Base-by-base conservation (phyloP, 2,329 filamentous ascomycete species). In the Stemphylium lycopersici region DNA sequence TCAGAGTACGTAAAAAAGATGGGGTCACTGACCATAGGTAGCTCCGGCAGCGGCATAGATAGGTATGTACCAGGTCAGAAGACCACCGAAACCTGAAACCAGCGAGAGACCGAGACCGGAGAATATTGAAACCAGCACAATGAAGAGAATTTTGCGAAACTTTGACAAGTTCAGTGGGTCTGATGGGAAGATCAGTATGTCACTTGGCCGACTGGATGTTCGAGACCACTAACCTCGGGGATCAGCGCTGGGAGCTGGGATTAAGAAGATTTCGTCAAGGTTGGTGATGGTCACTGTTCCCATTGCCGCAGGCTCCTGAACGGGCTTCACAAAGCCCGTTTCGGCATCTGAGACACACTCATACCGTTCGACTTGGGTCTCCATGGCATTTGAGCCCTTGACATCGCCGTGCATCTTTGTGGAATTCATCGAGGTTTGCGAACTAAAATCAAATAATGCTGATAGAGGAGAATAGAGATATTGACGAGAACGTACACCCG, bases 31-130 rank as follows among this genome's bases (percentile, higher is more conserved):
- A 24, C 22, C 70, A 22, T 76, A 75, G 3, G 62, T 64, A 20
- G 76, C 75, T 6, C 77, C 76, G 4, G 56, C 65, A 1, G 69
- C 70, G 3, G 63, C 55, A 54, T 79, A 79, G 1, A 63, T 63
- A 6, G 76, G 76, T 7, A 79, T 77, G 53, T 78, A 79, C 48
- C 77, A 78, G 6, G 62, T 67, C 4, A 79, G 60, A 1, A 80
- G 67, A 2, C 76, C 77, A 13, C 77, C 76, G 31, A 79, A 77
- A 0, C 77, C 77, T 11, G 74, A 76, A 0, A 79, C 75, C 7
- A 79, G 63, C 1, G 71, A 64, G 11, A 79, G 62, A 10, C 76
- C 74, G 3, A 79, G 49, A 12, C 69, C 71, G 4, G 77, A 77
- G 57, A 79, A 73, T 8, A 68, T 53, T 11, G 68, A 70, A 4